These are phyloP conservation scores for Colletotrichum lupini DNA, from an alignment of 2,329 filamentous ascomycete genomes.

Conservation along the genomic window DNA sequence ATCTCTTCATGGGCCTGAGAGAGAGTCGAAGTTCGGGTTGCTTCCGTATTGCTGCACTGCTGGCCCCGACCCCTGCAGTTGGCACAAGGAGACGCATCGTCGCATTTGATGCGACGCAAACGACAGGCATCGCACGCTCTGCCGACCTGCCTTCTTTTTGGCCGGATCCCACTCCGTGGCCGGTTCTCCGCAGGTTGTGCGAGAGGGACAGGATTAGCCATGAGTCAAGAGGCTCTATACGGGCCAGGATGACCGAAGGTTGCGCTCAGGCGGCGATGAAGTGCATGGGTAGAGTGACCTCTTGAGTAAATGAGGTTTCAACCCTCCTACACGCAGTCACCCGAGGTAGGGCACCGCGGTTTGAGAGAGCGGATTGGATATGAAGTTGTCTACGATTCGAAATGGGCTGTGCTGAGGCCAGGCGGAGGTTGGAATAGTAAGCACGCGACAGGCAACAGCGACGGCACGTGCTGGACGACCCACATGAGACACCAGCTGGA, in stretches of 20 bases:
- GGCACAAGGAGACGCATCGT: slow-evolving; percentile 50
- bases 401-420: neutral
- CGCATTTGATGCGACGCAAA: slow-evolving; percentile 54
- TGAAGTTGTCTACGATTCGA: neutral
- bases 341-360: neutral
- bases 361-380: neutral
- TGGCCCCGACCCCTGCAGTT: slow-evolving; percentile 51
- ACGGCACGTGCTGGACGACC: neutral
- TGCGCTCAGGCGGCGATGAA: neutral
- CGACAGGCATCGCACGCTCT: slow-evolving; percentile 54
- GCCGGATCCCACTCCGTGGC: neutral
- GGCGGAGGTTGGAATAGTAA: neutral
- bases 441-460: neutral
- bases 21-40: slow-evolving; percentile 45
- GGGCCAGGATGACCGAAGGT: neutral
- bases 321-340: too few relatives aligned
- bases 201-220: neutral
- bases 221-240: neutral
- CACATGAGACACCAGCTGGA: neutral
- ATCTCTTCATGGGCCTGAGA: slow-evolving; percentile 47
- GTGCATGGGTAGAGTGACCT: neutral
- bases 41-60: slow-evolving; percentile 46
- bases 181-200: neutral
- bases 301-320: neutral
- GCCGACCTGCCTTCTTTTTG: slow-evolving; percentile 35